These are phyloP conservation scores for Triticum turgidum DNA, from an alignment of 176 grass and related monocot species.

Conservation along the genomic window DNA sequence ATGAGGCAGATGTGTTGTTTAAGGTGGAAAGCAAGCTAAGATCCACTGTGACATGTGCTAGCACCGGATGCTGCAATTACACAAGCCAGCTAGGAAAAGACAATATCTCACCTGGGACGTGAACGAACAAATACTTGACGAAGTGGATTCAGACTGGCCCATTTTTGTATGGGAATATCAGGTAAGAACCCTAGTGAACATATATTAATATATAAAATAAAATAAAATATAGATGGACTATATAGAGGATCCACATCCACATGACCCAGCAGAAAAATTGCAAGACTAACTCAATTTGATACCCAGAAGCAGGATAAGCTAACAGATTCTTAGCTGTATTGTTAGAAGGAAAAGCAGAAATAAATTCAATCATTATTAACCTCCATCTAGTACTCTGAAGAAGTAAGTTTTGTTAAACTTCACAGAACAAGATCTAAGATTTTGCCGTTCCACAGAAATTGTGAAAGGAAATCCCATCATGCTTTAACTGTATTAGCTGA, in stretches of 20 bases:
- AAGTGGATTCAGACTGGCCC: not conserved
- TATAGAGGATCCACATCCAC: slow-evolving; percentile 1
- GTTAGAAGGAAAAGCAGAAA: not conserved
- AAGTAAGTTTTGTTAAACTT: not conserved
- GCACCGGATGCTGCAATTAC: not conserved
- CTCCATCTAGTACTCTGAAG: not conserved
- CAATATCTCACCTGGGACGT: not conserved
- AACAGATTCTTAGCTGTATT: slow-evolving; percentile 9
- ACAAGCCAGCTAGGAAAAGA: slow-evolving; percentile 1
- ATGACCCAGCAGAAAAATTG: not conserved
- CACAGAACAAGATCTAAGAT: slow-evolving; percentile 1
- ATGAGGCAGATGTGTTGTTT: not conserved
- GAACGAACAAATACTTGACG: not conserved
- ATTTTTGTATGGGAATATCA: not conserved
- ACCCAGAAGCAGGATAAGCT: not conserved
- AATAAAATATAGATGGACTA: not conserved
- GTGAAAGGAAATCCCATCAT: slow-evolving; percentile 1
- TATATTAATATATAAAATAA: not conserved
- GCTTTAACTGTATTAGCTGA: slow-evolving; percentile 3
- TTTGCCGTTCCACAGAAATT: not conserved
- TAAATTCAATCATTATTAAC: slow-evolving; percentile 6
- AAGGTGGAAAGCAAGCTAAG: slow-evolving; percentile 13
- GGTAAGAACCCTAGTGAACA: not conserved
- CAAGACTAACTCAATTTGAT: not conserved
- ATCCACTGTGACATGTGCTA: not conserved